Evolutionary conservation across 495 filamentous ascomycete species (phyloP), one percentile per base, ranked within the genome.

Genomic region (Parathielavia hyrcaniae): DNA sequence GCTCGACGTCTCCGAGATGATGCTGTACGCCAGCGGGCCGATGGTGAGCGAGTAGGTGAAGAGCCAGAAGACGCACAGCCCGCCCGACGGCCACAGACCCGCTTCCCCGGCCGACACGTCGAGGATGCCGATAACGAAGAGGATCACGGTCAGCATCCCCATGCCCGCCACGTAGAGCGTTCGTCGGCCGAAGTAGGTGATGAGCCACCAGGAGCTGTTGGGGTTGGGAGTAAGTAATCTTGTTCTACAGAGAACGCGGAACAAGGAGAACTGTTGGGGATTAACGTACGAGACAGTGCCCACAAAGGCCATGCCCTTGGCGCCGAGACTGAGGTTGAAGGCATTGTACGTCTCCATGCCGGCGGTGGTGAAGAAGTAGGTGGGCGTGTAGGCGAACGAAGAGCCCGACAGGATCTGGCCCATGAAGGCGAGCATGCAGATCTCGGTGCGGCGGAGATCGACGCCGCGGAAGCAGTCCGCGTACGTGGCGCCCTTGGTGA

Each of bases 321-420:
- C 20, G 7, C 17, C 14, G 34, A 53, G 20, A 22, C 23, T n/a
- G 22, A 53, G 36, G 36, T 53, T 30, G 23, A 41, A 53, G 7
- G 38, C 20, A 10, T 41, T 43, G 10, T 19, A 53, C 2, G 75
- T 74, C 0, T 75, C 65, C 34, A 86, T 64, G 1, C 84, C 84
- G 5, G 83, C 84, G 46, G 81, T 77, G 51, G 78, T 73, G 67
- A 85, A 86, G 71, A 88, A 86, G 46, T 84, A 85, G 0, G 83
- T 86, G 0, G 79, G 79, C 52, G 82, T 85, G 32, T 79, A 79
- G 55, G 79, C 79, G 32, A 84, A 65, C 22, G 75, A 78, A 44
- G 76, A 74, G 0, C 80, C 79, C 32, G 75, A 76, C 9, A 78
- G 54, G 40, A 74, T 77, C 56, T 86, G 82, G 23, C 20, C 66